phyloP scores from a whole-genome alignment of 1,284 basidiomycete genomes.

The Papiliotrema laurentii region DNA sequence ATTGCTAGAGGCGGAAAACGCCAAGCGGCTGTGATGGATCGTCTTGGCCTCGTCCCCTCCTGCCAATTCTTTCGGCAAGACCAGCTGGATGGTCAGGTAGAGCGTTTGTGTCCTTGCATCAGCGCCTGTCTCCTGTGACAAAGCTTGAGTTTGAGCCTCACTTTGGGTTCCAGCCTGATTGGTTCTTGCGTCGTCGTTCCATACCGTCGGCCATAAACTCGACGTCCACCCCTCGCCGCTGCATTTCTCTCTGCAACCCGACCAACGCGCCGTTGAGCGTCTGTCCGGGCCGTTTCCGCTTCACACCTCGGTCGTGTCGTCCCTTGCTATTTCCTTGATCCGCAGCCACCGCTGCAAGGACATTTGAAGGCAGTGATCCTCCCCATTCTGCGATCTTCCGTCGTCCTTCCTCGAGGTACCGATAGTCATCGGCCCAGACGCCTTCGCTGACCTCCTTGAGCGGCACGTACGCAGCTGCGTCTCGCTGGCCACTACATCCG shows the following conservation, averaged over 20 bases:
- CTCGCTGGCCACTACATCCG: conserved; percentile 67
- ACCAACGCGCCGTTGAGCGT: conserved; percentile 54
- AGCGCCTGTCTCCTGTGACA: not conserved
- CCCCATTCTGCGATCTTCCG: conserved; percentile 68
- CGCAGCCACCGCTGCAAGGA: conserved; percentile 15
- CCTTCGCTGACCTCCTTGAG: conserved; percentile 77
- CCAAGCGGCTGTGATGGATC: not conserved
- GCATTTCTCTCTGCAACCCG: conserved; percentile 60
- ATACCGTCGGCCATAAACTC: conserved; percentile 76
- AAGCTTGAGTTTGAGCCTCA: conserved; percentile 46
- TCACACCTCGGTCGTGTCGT: conserved; percentile 7
- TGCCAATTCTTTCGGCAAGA: not conserved
- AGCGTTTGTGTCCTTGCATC: conserved; percentile 2
- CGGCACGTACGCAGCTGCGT: conserved; percentile 67
- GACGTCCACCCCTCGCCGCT: conserved; percentile 61
- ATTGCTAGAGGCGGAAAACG: not conserved
- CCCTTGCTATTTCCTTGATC: conserved; percentile 39
- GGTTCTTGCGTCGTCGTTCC: conserved; percentile 68
- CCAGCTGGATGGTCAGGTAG: not conserved
- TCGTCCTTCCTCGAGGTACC: conserved; percentile 72
- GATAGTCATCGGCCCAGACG: conserved; percentile 77
- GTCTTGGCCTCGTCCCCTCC: not conserved
- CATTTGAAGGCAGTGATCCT: conserved; percentile 53
- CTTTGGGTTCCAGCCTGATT: conserved; percentile 75
- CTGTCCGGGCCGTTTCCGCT: conserved; percentile 5